Conservation (phyloP, 768 basidiomycete species). For the Lentinula lateritia region DNA sequence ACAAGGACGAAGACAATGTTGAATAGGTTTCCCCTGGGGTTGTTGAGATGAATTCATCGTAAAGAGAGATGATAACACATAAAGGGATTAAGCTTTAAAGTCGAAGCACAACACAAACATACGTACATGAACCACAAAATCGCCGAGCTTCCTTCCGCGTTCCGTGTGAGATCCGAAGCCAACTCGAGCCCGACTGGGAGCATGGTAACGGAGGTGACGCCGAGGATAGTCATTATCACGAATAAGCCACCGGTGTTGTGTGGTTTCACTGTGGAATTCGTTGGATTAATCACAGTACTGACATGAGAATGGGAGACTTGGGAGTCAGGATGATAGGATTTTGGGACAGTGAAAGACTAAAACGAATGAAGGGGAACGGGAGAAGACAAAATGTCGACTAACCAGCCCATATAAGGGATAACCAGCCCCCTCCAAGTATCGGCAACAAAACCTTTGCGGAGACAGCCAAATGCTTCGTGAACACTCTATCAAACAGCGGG, state of each 20-base stretch:
- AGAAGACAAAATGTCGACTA: conserved; percentile 11
- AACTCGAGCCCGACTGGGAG: conserved; percentile 77
- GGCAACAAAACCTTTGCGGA: conserved; percentile 59
- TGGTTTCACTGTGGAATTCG: conserved; percentile 45
- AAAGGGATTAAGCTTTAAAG: conserved; percentile 3
- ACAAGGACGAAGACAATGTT: conserved; percentile 65
- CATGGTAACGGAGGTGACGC: conserved; percentile 59
- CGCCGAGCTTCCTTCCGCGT: conserved; percentile 72
- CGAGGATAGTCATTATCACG: conserved; percentile 63
- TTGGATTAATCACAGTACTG: not conserved
- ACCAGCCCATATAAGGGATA: conserved; percentile 81
- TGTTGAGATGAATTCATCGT: not conserved
- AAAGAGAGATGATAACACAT: not conserved
- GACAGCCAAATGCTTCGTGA: conserved; percentile 64
- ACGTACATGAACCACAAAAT: conserved; percentile 70
- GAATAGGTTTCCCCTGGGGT: conserved; percentile 56
- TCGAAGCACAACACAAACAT: too few relatives aligned
- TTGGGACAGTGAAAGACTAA: too few relatives aligned
- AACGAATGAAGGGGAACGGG: too few relatives aligned
- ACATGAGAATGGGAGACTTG: not conserved
- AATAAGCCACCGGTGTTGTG: conserved; percentile 58
- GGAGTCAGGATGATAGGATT: too few relatives aligned
- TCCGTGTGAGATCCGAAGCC: conserved; percentile 73
- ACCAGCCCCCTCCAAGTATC: conserved; percentile 55
- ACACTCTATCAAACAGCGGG: conserved; percentile 78